phyloP scores from a whole-genome alignment of 2,329 filamentous ascomycete genomes.

The Ambrosiella cleistominuta region DNA sequence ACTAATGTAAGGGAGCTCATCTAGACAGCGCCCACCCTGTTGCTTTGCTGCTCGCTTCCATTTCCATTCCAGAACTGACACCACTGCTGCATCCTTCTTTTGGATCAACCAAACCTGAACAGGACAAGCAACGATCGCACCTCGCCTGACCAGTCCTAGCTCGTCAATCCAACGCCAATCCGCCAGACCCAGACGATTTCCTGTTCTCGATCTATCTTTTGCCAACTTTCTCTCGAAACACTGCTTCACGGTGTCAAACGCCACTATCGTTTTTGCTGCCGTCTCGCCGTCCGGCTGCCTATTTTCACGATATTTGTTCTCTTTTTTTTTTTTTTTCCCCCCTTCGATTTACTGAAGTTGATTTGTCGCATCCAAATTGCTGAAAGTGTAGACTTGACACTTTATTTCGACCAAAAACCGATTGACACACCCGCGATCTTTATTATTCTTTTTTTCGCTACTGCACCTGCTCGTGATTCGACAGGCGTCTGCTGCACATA shows the following conservation, averaged over 20 bases:
- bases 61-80: conserved; percentile 7
- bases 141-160: conserved; percentile 3
- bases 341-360: no score
- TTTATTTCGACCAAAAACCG: neutral
- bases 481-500: neutral
- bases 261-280: neutral
- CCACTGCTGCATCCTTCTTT: neutral
- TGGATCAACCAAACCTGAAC: conserved; percentile 1
- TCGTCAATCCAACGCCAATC: conserved; percentile 2
- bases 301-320: neutral
- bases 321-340: neutral
- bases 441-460: neutral
- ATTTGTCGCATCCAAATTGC: no score
- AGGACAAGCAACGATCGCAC: conserved; percentile 1
- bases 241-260: neutral
- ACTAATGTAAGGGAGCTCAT: neutral
- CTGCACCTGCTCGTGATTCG: neutral
- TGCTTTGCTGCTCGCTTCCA: conserved; percentile 3
- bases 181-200: conserved; percentile 1
- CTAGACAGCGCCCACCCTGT: neutral
- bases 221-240: neutral
- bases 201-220: neutral
- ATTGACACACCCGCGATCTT: neutral
- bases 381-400: no score
- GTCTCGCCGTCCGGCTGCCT: neutral